Evolutionary conservation across 805 yeast genomes (phyloP).

Genomic region (Saccharomycopsis sp.): DNA sequence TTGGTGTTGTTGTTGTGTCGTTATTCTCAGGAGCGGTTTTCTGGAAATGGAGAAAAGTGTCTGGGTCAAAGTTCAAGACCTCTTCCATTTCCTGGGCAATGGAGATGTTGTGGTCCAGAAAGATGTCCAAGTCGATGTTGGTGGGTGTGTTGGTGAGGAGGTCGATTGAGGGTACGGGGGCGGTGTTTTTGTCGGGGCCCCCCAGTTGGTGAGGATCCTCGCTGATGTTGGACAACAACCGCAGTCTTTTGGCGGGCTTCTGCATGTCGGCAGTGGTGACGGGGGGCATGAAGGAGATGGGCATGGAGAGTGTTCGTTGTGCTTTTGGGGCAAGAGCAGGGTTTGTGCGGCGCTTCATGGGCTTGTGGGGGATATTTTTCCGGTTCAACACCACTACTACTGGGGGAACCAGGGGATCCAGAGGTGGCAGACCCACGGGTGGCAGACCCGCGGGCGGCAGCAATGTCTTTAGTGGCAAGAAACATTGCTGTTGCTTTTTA

Average conservation of each 20-base stretch:
- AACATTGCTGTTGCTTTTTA: not conserved
- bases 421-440: too few relatives aligned
- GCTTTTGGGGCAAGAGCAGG: constrained; percentile 40
- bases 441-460: too few relatives aligned
- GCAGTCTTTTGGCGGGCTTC: too few relatives aligned
- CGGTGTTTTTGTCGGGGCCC: too few relatives aligned
- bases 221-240: too few relatives aligned
- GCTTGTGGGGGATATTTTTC: not conserved
- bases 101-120: not conserved
- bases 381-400: not conserved
- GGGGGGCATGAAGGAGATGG: constrained; percentile 20
- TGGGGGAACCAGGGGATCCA: too few relatives aligned
- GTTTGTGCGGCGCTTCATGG: constrained; percentile 29
- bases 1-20: constrained; percentile 17
- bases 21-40: constrained; percentile 12
- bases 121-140: not conserved
- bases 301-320: constrained; percentile 36
- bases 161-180: too few relatives aligned
- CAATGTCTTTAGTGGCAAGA: not conserved
- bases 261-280: not conserved
- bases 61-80: constrained; percentile 11
- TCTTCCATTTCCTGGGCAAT: constrained; percentile 14
- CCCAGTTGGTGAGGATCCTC: too few relatives aligned
- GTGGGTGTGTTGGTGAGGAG: not conserved
- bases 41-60: constrained; percentile 8